Base-by-base conservation (phyloP, 345 rosid genomes). In the Ceriops decandra region DNA sequence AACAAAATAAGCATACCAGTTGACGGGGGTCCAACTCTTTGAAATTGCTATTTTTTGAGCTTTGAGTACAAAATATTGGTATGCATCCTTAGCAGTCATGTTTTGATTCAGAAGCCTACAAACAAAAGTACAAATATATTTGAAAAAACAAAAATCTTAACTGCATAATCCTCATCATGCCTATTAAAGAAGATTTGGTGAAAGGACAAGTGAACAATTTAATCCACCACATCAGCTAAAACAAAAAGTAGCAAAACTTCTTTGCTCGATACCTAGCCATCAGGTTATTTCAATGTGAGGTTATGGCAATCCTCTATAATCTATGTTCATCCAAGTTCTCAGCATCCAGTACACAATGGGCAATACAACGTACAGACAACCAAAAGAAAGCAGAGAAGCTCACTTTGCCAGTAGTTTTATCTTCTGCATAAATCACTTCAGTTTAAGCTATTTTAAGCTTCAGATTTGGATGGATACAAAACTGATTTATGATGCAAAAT, bases 21-120 rank as follows among this genome's bases (percentile, higher is more conserved):
- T 91, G 67, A 89, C 97, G 17, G 97, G 96, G 9, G 83, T 91
- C 93, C 92, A 87, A 33, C 74, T 72, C 68, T 87, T 82, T 30
- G 91, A 82, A 53, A 89, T 86, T 1, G 97, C 97, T 21, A 91
- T 87, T 72, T 87, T 84, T 81, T 91, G 97, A 11, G 97, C 90
- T 80, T 82, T 84, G 59, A 87, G 84, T 54, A 91, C 93, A 72
- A 91, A 91, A 80, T 86, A 87, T 68, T 83, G 67, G 71, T 91
- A 89, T 24, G 96, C 96, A 6, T 85, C 89, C 79, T 84, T 82
- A 30, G 84, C 52, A 6, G 93, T 85, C 86, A 83, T 83, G 71
- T 88, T 89, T 38, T 70, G 85, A 68, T 63, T 80, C 32, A 61
- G 79, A 69, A 95, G 96, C 99, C 99, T 91, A 78, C 79, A 83